A percentile compares a stretch with the other conserved stretches of the same genome.
Evolutionary conservation across 805 yeast species (phyloP).

Genomic region (Metschnikowia baotianmanensis): DNA sequence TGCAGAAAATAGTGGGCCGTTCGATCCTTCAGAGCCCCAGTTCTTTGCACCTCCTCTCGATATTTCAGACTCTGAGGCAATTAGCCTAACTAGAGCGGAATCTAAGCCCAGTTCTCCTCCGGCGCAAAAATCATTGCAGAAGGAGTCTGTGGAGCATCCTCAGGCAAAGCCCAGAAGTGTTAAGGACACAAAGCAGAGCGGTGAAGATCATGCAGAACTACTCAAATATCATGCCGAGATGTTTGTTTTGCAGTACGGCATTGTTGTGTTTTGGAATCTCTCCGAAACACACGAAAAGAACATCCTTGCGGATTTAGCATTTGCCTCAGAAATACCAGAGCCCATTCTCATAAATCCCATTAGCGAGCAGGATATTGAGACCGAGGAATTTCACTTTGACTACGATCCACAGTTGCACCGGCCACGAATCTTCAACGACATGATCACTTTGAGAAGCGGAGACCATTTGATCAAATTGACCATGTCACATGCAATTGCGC

Average conservation of each 20-base stretch:
- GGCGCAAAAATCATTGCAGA: slow-evolving; percentile 6
- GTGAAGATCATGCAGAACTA: slow-evolving; percentile 38
- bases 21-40: slow-evolving; percentile 92
- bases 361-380: slow-evolving; percentile 87
- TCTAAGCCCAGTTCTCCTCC: slow-evolving; percentile 13
- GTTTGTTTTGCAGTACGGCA: slow-evolving; percentile 88
- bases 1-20: slow-evolving; percentile 50
- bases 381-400: slow-evolving; percentile 81
- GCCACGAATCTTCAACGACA: slow-evolving; percentile 85
- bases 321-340: slow-evolving; percentile 48
- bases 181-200: slow-evolving; percentile 4
- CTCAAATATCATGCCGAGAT: slow-evolving; percentile 75
- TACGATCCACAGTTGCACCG: slow-evolving; percentile 61
- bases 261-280: slow-evolving; percentile 97
- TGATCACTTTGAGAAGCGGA: slow-evolving; percentile 85
- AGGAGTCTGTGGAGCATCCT: not conserved
- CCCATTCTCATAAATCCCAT: slow-evolving; percentile 67
- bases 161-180: not conserved
- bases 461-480: slow-evolving; percentile 92
- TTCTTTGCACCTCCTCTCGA: slow-evolving; percentile 56
- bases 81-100: slow-evolving; percentile 18
- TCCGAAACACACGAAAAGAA: slow-evolving; percentile 91
- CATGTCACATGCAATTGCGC: slow-evolving; percentile 95
- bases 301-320: slow-evolving; percentile 85
- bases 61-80: slow-evolving; percentile 18